Base-by-base conservation (phyloP, 345 rosid species). In the Citrus reticulata region DNA sequence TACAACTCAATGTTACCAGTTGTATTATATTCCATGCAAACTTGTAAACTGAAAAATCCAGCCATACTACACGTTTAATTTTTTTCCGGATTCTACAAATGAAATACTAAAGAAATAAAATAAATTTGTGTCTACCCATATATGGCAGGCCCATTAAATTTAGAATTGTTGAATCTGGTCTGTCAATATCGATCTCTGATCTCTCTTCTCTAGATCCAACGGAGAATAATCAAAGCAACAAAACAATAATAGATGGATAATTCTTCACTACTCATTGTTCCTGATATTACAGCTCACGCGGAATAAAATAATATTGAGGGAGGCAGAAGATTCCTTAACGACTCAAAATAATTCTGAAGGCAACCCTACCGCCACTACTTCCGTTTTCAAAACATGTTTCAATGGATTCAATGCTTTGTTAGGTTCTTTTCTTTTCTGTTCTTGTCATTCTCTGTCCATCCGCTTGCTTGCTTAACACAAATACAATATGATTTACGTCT, bases 331-430 rank as follows among this genome's bases (percentile, higher is more conserved):
- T 20, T 9, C 3, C 2, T 19, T 17, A 13, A 24, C 16, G 24
- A 25, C 11, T 14, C 4, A 25, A 30, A 70, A 70, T 7, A 20
- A 17, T 46, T 46, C 59, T 5, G 5, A n/a, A 10, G 17, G 19
- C 11, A 20, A 40, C 46, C 10, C 11, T 40, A 9, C 49, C 49
- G 0, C 49, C 0, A 9, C 49, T 42, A 0, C 63, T 54, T 4
- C 13, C 59, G 46, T 59, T 49, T 73, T 37, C 76, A 73, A 37
- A 17, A n/a, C 76, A 1, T 35, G 76, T 59, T 73, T 73, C 34
- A 35, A 37, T 11, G 76, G 76, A 73, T 66, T 73, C 54, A 59
- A 59, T 59, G 66, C 67, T 22, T 59, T 59, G 10, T 58, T 55
- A 37, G 76, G 67, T 59, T 73, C 65, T 35, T 59, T 22, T 30